These are phyloP conservation scores for Candida tammaniensis DNA, from an alignment of 805 yeast species.

Conservation along the genomic window DNA sequence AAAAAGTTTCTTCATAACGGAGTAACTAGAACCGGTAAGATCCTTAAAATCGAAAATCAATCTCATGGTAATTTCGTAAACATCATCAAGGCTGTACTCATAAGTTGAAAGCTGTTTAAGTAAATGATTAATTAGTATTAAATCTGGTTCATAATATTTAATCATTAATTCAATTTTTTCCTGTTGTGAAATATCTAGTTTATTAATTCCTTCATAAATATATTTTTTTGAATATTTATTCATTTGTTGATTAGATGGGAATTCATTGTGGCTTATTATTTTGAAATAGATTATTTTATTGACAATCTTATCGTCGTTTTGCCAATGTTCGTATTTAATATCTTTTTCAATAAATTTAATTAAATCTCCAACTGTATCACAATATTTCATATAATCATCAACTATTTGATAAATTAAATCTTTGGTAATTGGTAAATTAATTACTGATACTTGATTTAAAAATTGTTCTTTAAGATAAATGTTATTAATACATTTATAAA, in stretches of 20 bases:
- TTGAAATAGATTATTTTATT: conserved; percentile 26
- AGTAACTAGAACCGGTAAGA: background rate
- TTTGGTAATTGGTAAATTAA: conserved; percentile 33
- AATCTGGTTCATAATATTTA: conserved; percentile 9
- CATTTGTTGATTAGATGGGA: background rate
- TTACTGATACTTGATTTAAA: conserved; percentile 27
- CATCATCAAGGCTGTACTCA: too few species aligned
- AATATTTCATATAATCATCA: conserved; percentile 33
- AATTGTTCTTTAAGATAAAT: conserved; percentile 37
- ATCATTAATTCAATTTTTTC: conserved; percentile 8
- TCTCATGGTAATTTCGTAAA: conserved; percentile 1
- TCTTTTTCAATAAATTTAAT: conserved; percentile 33
- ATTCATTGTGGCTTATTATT: conserved; percentile 6
- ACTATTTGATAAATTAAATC: conserved; percentile 27
- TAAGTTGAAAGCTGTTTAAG: too few species aligned
- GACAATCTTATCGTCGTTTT: conserved; percentile 22
- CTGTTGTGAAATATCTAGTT: background rate
- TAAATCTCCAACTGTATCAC: conserved; percentile 24
- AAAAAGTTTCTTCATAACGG: conserved; percentile 6
- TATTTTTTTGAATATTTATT: conserved; percentile 5
- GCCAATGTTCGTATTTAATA: conserved; percentile 28
- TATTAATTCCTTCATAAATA: conserved; percentile 8
- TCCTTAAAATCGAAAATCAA: conserved; percentile 7
- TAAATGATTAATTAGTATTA: conserved; percentile 1
- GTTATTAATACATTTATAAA: conserved; percentile 37